Base-by-base conservation (phyloP, 225 moss, liverwort and hornwort genomes). In the Thuidium tamariscinum region DNA sequence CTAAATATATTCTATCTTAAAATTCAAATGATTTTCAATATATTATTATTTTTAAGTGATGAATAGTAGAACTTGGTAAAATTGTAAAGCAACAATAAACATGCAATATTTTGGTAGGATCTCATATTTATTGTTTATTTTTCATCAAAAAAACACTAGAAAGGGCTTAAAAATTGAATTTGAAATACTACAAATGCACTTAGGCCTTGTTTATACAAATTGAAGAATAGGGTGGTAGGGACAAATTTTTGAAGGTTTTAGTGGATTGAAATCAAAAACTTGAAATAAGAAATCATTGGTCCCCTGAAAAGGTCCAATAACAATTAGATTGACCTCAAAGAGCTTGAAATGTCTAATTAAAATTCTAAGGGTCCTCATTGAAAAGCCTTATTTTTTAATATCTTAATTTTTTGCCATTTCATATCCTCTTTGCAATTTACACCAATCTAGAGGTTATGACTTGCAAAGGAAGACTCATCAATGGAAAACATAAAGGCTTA, bases 311-410 rank as follows among this genome's bases (percentile, higher is more conserved):
- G 34, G 3, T 0, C 8, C 3, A 51, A 51, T 51, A 22, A 34
- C 5, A 34, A 51, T 1, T 32, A 49, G 4, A 32, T 0, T 0
- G 1, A 4, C 7, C 0, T 49, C 7, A 73, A 48, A 32, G 19
- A 18, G 0, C 1, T 22, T 1, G 21, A 55, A 56, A 10, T 4
- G 0, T 5, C 3, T 51, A 8, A 21, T 1, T 51, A 1, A 74
- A 51, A 34, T 8, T 49, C 0, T 1, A 0, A 0, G 7, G 11
- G 18, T 74, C 8, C 2, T 34, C 0, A 0, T 0, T 34, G 0
- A 34, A 13, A 49, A 4, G 1, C 1, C 1, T 1, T 49, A 20
- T 20, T 49, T 73, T 12, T 4, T 10, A 19, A 12, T 7, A 20
- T 74, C 1, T 46, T 7, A 1, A 8, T 51, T 74, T 51, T 13